Evolutionary conservation across 2,329 filamentous ascomycete species (phyloP).

Genomic region (Cytospora leucostoma): DNA sequence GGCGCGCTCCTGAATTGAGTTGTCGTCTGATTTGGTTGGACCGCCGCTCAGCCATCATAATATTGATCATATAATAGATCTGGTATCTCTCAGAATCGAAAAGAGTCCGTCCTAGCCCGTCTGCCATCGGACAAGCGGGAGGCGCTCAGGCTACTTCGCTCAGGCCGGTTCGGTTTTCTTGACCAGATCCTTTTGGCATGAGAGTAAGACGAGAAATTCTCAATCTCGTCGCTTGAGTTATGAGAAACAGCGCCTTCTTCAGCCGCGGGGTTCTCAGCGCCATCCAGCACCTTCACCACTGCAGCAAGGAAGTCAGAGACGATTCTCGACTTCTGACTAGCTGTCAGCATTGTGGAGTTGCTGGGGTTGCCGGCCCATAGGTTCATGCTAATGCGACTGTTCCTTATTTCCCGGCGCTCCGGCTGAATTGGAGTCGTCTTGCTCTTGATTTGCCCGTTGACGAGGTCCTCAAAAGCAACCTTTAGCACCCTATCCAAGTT

Average conservation of each 20-base stretch:
- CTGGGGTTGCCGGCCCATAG: background rate
- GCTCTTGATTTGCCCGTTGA: background rate
- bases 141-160: background rate
- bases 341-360: background rate
- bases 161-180: background rate
- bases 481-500: conserved; percentile 13
- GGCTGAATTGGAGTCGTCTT: background rate
- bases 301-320: background rate
- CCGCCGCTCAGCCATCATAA: background rate
- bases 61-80: background rate
- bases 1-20: background rate
- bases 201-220: background rate
- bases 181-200: background rate
- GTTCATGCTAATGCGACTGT: too few relatives aligned
- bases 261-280: background rate
- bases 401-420: background rate
- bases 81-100: background rate
- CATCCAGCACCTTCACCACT: background rate
- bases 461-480: conserved; percentile 12
- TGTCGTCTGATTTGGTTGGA: background rate
- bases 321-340: background rate
- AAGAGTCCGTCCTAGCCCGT: background rate
- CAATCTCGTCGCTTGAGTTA: background rate
- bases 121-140: background rate
- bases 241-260: background rate